Percentiles rank a stretch among this genome's conserved stretches.
Evolutionary conservation across 352 stramenopile genomes (phyloP).

Genomic region (Phytophthora parvispora): DNA sequence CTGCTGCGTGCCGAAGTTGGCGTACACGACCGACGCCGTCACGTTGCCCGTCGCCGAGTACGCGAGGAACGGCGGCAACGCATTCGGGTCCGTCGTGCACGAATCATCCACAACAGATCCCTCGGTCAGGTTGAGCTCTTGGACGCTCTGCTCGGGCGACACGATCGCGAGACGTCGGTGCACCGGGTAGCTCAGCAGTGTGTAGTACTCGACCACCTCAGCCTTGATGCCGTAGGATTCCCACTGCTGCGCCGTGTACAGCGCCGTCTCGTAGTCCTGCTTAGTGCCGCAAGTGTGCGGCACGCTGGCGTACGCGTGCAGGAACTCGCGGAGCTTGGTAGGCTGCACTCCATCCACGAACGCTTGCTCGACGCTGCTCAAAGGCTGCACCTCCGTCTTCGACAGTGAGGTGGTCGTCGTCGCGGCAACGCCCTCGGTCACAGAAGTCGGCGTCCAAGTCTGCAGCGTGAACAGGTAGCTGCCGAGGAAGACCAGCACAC

Average conservation of each 20-base stretch:
- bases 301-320: slow-evolving; percentile 36
- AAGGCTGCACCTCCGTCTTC: slow-evolving; percentile 3
- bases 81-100: slow-evolving; percentile 60
- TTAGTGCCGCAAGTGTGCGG: slow-evolving; percentile 46
- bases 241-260: slow-evolving; percentile 65
- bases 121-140: slow-evolving; percentile 63
- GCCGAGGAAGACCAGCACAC: slow-evolving; percentile 14
- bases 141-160: slow-evolving; percentile 26
- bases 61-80: slow-evolving; percentile 75
- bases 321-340: slow-evolving; percentile 32
- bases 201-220: slow-evolving; percentile 70
- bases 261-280: slow-evolving; percentile 59
- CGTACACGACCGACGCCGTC: slow-evolving; percentile 77
- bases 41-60: slow-evolving; percentile 80
- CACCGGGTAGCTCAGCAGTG: slow-evolving; percentile 70
- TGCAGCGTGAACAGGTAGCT: slow-evolving; percentile 30
- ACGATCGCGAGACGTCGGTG: slow-evolving; percentile 48
- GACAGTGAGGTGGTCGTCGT: not conserved
- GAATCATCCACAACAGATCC: slow-evolving; percentile 67
- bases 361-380: slow-evolving; percentile 21
- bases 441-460: slow-evolving; percentile 8
- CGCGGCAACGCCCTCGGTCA: not conserved
- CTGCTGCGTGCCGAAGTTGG: slow-evolving; percentile 77
- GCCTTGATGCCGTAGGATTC: slow-evolving; percentile 61
- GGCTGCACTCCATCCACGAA: slow-evolving; percentile 31